Percentiles rank a stretch among this genome's conserved stretches.
These are phyloP conservation scores for Podaxis sp. DNA, from an alignment of 768 basidiomycete genomes.

Conservation along the genomic window DNA sequence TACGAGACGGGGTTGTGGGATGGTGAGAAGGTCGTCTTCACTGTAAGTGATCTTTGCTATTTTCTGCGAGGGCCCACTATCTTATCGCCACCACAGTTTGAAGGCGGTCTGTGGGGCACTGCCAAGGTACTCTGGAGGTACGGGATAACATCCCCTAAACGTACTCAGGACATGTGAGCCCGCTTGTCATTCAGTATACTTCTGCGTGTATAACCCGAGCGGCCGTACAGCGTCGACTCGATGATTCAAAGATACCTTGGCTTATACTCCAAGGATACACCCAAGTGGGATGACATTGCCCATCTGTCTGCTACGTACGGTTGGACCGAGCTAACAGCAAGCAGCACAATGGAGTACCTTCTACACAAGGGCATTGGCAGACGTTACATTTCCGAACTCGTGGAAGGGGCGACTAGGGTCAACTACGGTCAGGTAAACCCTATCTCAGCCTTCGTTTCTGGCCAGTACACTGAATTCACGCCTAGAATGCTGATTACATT, in stretches of 20 bases:
- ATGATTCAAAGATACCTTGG: conserved; percentile 52
- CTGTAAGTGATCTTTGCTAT: conserved; percentile 40
- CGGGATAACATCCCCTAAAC: conserved; percentile 60
- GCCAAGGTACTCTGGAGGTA: conserved; percentile 78
- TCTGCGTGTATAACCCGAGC: neutral
- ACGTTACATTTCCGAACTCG: conserved; percentile 67
- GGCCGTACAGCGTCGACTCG: conserved; percentile 48
- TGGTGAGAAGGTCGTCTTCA: conserved; percentile 67
- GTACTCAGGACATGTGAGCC: conserved; percentile 55
- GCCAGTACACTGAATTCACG: neutral
- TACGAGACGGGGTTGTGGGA: conserved; percentile 80
- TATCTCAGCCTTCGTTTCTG: conserved; percentile 1
- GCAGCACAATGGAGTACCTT: conserved; percentile 60
- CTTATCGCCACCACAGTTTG: conserved; percentile 33
- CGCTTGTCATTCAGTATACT: neutral
- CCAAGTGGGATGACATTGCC: conserved; percentile 63
- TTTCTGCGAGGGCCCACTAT: conserved; percentile 4
- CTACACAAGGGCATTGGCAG: conserved; percentile 50
- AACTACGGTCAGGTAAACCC: conserved; percentile 74
- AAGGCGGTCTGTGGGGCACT: conserved; percentile 69
- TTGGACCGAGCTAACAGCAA: conserved; percentile 49
- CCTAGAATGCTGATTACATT: conserved; percentile 64
- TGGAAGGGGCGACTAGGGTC: conserved; percentile 79
- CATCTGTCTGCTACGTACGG: conserved; percentile 53
- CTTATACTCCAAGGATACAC: conserved; percentile 55